Conservation (phyloP, 2,329 filamentous ascomycete species). For the Fusarium paranaense region DNA sequence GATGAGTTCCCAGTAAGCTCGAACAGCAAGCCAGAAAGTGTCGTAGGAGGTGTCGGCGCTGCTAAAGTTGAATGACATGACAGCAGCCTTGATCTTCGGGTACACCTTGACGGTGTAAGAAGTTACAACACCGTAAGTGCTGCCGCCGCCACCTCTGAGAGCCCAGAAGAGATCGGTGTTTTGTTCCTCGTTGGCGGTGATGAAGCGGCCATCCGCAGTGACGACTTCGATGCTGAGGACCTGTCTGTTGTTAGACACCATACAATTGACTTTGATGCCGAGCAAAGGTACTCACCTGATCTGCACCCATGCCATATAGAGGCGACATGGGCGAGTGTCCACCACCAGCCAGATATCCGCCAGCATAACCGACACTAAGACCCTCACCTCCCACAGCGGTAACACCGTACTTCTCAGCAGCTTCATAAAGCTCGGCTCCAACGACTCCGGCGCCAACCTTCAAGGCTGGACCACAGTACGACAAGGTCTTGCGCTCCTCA, state of each 20-base stretch:
- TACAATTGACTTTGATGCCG: too few relatives aligned
- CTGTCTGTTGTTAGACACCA: neutral
- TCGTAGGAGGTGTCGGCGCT: constrained; percentile 26
- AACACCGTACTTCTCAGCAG: constrained; percentile 58
- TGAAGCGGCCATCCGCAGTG: constrained; percentile 31
- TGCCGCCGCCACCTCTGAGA: constrained; percentile 54
- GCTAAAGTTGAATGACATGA: constrained; percentile 38
- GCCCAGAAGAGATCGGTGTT: constrained; percentile 51
- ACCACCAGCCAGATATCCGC: constrained; percentile 38
- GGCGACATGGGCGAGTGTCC: constrained; percentile 37
- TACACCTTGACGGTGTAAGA: constrained; percentile 54
- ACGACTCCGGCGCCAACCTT: constrained; percentile 67
- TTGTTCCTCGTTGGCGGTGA: constrained; percentile 23
- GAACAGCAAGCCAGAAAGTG: constrained; percentile 35
- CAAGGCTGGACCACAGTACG: constrained; percentile 60
- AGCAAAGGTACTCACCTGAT: constrained; percentile 23
- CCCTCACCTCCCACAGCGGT: constrained; percentile 67
- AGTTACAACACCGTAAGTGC: constrained; percentile 49
- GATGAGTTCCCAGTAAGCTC: constrained; percentile 25
- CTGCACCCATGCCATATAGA: constrained; percentile 34
- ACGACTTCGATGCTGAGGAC: constrained; percentile 35
- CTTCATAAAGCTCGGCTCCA: constrained; percentile 64
- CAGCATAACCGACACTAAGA: constrained; percentile 38
- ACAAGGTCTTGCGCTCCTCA: constrained; percentile 26
- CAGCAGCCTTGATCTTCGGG: constrained; percentile 43